Evolutionary conservation across 768 basidiomycete species (phyloP).

Genomic region (Trametes sanguinea): DNA sequence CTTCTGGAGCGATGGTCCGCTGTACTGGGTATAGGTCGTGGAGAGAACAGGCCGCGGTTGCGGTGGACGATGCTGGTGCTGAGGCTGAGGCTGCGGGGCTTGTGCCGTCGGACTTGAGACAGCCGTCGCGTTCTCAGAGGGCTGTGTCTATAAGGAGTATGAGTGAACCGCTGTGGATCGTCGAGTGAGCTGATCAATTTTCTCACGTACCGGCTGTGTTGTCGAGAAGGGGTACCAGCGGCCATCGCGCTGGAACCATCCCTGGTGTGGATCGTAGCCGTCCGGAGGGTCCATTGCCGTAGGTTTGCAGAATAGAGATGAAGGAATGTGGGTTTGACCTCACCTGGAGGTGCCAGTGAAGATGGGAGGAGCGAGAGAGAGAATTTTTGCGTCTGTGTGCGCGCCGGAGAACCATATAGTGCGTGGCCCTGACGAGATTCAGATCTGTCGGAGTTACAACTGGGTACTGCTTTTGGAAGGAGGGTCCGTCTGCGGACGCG

Average conservation of each 20-base stretch:
- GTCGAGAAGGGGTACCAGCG: neutral
- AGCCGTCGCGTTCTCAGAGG: too few relatives aligned
- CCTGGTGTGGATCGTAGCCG: neutral
- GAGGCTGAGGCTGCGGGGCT: too few relatives aligned
- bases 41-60: too few relatives aligned
- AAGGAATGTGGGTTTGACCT: neutral
- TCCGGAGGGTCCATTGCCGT: neutral
- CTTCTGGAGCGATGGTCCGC: too few relatives aligned
- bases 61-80: too few relatives aligned
- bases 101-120: too few relatives aligned
- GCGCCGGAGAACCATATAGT: neutral
- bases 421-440: neutral
- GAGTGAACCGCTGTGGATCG: neutral
- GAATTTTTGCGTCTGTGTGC: too few relatives aligned
- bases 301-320: neutral
- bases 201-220: neutral
- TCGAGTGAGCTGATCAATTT: neutral
- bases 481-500: neutral
- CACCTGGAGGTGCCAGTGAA: neutral
- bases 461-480: neutral
- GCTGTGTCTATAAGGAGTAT: neutral
- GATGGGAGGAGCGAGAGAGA: neutral
- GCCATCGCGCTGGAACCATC: neutral
- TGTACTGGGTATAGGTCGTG: too few relatives aligned
- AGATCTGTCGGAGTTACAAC: neutral